Evolutionary conservation across 345 rosid species (phyloP).

Genomic region (Salix dunnii): DNA sequence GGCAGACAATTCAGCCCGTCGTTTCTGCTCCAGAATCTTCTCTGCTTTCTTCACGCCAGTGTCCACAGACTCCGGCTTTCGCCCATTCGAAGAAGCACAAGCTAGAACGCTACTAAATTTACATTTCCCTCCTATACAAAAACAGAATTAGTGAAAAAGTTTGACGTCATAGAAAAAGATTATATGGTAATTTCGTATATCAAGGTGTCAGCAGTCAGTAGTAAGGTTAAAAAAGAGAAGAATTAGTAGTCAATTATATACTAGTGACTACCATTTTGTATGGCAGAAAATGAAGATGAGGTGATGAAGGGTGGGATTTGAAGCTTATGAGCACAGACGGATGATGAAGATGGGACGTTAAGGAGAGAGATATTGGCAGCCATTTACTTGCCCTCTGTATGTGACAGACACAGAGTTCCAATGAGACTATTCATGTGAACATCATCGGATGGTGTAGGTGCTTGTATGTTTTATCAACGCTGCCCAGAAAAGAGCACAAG

Average conservation of each 20-base stretch:
- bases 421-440: too few relatives aligned
- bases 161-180: too few relatives aligned
- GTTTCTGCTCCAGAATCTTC: constrained; percentile 55
- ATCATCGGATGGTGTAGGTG: too few relatives aligned
- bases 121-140: constrained; percentile 12
- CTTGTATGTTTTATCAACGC: too few relatives aligned
- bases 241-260: not conserved
- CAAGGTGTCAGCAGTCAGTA: too few relatives aligned
- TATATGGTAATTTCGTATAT: not conserved
- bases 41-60: constrained; percentile 41
- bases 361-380: constrained; percentile 34
- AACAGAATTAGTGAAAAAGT: not conserved
- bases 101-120: constrained; percentile 22
- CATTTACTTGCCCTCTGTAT: not conserved
- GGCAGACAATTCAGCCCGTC: constrained; percentile 68
- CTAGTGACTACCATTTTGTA: not conserved
- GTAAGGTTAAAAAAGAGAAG: not conserved
- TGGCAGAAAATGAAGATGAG: not conserved
- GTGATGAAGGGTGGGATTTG: constrained; percentile 7
- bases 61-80: constrained; percentile 43
- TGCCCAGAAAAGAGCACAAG: too few relatives aligned
- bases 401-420: too few relatives aligned
- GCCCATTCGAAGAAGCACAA: constrained; percentile 59
- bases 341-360: constrained; percentile 21
- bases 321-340: not conserved